Percentiles rank a stretch among this genome's conserved stretches.
Evolutionary conservation across 768 basidiomycete genomes (phyloP).

Genomic region (Chlorophyllum brunneum): DNA sequence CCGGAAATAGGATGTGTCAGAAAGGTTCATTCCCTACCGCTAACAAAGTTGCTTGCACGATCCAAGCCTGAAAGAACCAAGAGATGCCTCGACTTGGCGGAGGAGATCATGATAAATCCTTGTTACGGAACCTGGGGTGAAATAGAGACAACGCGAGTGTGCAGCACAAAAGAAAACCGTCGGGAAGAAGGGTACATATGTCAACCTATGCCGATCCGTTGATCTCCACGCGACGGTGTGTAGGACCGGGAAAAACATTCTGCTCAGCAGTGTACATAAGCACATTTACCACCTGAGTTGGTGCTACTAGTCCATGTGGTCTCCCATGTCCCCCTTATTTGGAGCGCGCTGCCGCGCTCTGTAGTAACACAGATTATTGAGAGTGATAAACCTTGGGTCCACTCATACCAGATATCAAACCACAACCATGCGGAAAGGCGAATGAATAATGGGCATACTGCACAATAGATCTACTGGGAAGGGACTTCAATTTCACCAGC

Average conservation of each 20-base stretch:
- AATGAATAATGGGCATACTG: constrained; percentile 18
- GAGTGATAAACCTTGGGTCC: too few species aligned
- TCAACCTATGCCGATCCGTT: too few species aligned
- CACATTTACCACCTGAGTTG: too few species aligned
- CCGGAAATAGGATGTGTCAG: neutral
- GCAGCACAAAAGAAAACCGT: too few species aligned
- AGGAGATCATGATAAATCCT: neutral
- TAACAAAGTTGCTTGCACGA: constrained; percentile 1
- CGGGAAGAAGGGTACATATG: too few species aligned
- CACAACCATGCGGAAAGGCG: constrained; percentile 13
- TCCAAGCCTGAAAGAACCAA: neutral
- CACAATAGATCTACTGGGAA: constrained; percentile 59
- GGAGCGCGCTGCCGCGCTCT: too few species aligned
- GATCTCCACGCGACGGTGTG: too few species aligned
- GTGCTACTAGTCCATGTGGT: too few species aligned
- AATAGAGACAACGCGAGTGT: neutral
- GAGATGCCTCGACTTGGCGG: neutral
- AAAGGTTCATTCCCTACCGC: constrained; percentile 1
- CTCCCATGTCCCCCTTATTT: too few species aligned
- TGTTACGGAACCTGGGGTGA: neutral
- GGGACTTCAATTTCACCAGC: constrained; percentile 83
- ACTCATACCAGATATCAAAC: neutral
- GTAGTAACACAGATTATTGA: too few species aligned
- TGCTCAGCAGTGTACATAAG: too few species aligned
- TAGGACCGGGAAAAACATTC: too few species aligned